phyloP scores from a whole-genome alignment of 306 rosid species.

The Biancaea sappan region DNA sequence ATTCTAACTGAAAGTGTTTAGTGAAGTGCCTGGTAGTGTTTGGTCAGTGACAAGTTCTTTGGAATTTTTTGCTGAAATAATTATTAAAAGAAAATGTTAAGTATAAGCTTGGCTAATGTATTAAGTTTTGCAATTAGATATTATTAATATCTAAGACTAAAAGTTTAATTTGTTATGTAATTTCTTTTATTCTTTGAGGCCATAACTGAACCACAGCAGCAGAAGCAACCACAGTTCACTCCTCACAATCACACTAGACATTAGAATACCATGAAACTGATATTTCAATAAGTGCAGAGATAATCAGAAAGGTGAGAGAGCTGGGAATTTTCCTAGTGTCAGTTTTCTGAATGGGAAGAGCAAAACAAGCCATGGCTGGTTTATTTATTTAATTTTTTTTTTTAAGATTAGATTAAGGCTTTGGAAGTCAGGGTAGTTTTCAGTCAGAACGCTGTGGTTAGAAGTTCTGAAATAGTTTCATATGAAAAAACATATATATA shows the following conservation, averaged over 20 bases:
- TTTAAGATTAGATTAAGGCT: neutral
- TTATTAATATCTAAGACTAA: neutral
- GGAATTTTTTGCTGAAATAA: neutral
- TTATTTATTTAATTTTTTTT: neutral
- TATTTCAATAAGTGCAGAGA: no score
- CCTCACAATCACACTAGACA: no score
- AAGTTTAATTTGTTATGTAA: no score
- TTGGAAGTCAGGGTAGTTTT: no score
- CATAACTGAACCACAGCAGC: no score
- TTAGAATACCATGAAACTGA: no score
- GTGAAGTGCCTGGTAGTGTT: neutral
- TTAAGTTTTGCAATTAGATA: constrained; percentile 1
- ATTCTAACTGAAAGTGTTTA: neutral
- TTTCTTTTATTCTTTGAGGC: no score
- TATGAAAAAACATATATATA: no score
- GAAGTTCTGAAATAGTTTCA: neutral
- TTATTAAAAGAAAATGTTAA: neutral
- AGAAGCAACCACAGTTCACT: no score
- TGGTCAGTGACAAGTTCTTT: neutral
- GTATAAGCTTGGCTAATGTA: neutral
- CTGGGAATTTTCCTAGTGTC: neutral
- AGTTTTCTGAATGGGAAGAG: neutral
- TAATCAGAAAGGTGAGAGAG: no score
- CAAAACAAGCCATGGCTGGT: neutral
- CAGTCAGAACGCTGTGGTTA: neutral